Evolutionary conservation across 2,329 filamentous ascomycete genomes (phyloP), one percentile per base, ranked within the genome.

Genomic region (Rhynchosporium graminicola): DNA sequence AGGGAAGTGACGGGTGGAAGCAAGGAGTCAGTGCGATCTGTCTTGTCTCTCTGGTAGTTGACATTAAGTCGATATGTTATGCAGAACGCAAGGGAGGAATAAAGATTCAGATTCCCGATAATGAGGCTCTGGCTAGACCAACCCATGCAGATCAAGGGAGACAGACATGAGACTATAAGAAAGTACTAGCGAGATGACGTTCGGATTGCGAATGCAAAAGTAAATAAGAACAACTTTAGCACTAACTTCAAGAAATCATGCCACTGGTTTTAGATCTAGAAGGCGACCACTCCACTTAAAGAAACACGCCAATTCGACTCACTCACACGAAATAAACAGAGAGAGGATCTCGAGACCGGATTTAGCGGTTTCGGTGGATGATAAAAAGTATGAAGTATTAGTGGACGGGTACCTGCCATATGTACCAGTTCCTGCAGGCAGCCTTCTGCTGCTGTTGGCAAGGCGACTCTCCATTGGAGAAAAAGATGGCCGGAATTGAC

Each of bases 381-480:
- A 20, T 13, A 12, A 26, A 52, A 52, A 52, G 31, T 15, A 38
- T 33, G 50, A 52, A 52, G 38, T 52, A 28, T 20, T 26, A 12
- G 38, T 42, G 20, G 26, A 56, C 38, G 38, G 38, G 8, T 45
- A n/a, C 26, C 52, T 36, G 52, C 38, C 38, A 40, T 9, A 56
- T 4, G 42, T 45, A 52, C 38, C 50, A 52, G 28, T 43, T 56
- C 52, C 38, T 56, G 52, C 52, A 45, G 38, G 52, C 31, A 29
- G 38, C 52, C 52, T 45, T 45, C 42, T 20, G 20, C 28, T 56
- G 52, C 29, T 33, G 28, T 43, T 31, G 52, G 43, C 33, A 40
- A 40, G 42, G 51, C 20, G 28, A 55, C 33, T 28, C n/a, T 3
- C 13, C 42, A n/a, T 20, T 20, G 36, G 36, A 40, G 40, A 33